Evolutionary conservation across 495 filamentous ascomycete species (phyloP), one percentile per base, ranked within the genome.

Genomic region (Ascobolus immersus): DNA sequence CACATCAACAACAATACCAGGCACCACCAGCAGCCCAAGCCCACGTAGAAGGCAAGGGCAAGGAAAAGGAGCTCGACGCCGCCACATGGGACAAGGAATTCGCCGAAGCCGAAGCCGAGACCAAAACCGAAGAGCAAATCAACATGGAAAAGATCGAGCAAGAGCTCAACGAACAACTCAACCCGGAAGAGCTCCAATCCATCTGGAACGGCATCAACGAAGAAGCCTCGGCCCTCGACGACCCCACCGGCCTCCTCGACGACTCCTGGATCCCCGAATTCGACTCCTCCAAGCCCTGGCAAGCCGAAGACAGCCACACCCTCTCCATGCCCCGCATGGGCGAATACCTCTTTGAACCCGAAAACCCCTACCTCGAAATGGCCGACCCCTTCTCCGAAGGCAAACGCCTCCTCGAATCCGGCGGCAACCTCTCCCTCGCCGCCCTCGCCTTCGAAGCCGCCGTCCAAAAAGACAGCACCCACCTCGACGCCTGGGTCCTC

Each of bases 381-480:
- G 55, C 50, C 24, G 77, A 90, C 40, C 78, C 86, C 0, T 96
- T 84, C 51, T 69, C 75, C 21, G 80, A 94, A 52, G 86, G 86
- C 27, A 62, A 90, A 36, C 69, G 74, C 44, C 89, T 96, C 40
- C 73, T 96, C 63, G 65, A 71, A 15, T 75, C 78, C 42, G 81
- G 81, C 22, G 89, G 89, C 5, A 94, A 93, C 50, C 64, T 96
- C 8, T 91, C 80, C 11, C 61, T 94, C 12, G 86, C 86, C 13
- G 80, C 89, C 2, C 62, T 96, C 17, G 86, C 89, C n/a, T 96
- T 96, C 42, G 86, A 96, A 54, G 78, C 86, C 12, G 89, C 86
- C 1, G 79, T 81, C 2, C 80, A 92, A 50, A 78, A 79, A 55
- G 67, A 91, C 39, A 66, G 78, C 0, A 59, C 74, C 30, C 82